Base-by-base conservation (phyloP, 2,329 filamentous ascomycete genomes). In the Talaromyces albobiverticillius region DNA sequence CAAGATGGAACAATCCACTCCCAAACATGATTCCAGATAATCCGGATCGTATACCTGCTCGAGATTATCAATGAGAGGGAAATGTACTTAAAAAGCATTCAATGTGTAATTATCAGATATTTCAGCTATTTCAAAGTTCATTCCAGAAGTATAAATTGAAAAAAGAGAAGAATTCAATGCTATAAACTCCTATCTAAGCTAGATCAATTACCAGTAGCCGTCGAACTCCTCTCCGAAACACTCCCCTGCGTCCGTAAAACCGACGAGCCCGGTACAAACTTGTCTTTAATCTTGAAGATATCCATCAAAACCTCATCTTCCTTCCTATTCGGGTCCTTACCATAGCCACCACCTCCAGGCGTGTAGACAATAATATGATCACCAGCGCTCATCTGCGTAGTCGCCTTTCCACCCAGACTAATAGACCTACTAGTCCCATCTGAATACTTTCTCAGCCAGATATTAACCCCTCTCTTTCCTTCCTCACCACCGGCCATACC, bases 401-500 rank as follows among this genome's bases (percentile, higher is more conserved):
- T 82, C 53, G 82, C 82, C 71, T 83, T 83, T 16, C 74, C 79
- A 2, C 81, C 80, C 23, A 83, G 62, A 57, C 79, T 82, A 58
- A 83, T 77, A 54, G 74, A 73, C 53, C 77, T 68, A 51, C 74
- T 74, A 58, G 74, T 68, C 34, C 43, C 67, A 69, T 80, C 83
- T 64, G 80, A 76, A 51, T 90, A 84, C 55, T 82, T 85, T 20
- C 88, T 77, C 29, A 92, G 85, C 91, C 90, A 96, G 42, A 93
- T 76, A 63, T 95, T 96, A 54, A 90, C 74, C 0, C 91, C 91
- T 54, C 87, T 88, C 60, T 81, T 72, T 0, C 83, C 91, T 53
- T 91, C 87, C 55, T 84, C 85, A 5, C 91, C 91, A 1, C 90
- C 91, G 16, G 82, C 84, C 57, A 95, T 78, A 0, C 90, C 90